Conservation (phyloP, 2,329 filamentous ascomycete species). For the Claviceps sp. region DNA sequence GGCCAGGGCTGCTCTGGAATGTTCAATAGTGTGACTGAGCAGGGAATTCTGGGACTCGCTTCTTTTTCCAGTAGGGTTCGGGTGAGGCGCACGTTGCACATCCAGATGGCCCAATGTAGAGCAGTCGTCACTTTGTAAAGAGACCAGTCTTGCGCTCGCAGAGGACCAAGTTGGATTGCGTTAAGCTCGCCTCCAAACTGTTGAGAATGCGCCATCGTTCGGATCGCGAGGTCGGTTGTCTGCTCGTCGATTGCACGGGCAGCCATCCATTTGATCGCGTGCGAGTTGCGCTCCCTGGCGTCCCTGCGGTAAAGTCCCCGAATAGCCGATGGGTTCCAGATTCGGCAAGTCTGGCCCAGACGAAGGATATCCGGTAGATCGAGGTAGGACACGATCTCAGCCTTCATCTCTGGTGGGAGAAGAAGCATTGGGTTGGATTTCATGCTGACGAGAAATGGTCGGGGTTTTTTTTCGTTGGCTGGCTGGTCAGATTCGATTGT, state of each 20-base stretch:
- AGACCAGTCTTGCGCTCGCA: not conserved
- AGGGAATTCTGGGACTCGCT: not conserved
- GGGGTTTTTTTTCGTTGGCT: no score
- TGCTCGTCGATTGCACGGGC: not conserved
- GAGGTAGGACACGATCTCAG: not conserved
- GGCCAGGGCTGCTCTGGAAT: fast-evolving
- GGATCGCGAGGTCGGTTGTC: not conserved
- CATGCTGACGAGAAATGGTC: no score
- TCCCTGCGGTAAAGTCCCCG: not conserved
- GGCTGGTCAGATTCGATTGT: no score
- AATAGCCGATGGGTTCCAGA: not conserved
- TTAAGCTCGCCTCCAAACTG: not conserved
- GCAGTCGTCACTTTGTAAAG: not conserved
- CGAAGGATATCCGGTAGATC: not conserved
- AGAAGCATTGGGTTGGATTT: not conserved
- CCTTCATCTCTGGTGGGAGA: conserved; percentile 1
- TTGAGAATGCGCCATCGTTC: not conserved
- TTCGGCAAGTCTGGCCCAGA: not conserved
- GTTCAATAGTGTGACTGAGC: not conserved
- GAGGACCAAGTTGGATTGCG: no score
- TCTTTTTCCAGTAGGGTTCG: not conserved
- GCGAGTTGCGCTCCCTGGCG: not conserved
- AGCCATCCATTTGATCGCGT: conserved; percentile 3
- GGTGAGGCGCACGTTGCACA: not conserved
- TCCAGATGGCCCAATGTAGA: conserved; percentile 1